A percentile compares a stretch with the other conserved stretches of the same genome.
These are phyloP conservation scores for Plantago elongata DNA, from an alignment of 257 asterid genomes.

Conservation along the genomic window DNA sequence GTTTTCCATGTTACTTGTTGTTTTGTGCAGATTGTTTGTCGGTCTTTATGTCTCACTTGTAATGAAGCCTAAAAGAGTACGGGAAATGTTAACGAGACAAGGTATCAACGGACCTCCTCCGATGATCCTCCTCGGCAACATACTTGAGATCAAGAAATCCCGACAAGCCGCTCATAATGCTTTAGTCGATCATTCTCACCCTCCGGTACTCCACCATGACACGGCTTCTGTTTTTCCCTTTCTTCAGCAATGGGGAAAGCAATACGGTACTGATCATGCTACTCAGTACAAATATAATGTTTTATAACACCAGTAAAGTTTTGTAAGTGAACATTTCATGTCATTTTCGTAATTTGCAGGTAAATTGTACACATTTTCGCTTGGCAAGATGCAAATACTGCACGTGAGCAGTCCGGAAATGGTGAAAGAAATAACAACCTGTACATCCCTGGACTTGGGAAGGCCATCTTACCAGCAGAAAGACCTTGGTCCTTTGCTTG, in stretches of 20 bases:
- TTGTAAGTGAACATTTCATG: too few species aligned
- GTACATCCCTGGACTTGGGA: slow-evolving; percentile 37
- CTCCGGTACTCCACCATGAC: slow-evolving; percentile 26
- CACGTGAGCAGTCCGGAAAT: slow-evolving; percentile 27
- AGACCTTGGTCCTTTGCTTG: slow-evolving; percentile 35
- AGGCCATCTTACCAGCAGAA: slow-evolving; percentile 32
- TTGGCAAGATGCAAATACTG: slow-evolving; percentile 35
- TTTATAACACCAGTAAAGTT: too few species aligned
- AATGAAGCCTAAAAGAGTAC: slow-evolving; percentile 31
- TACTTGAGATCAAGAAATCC: slow-evolving; percentile 47
- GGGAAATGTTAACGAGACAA: slow-evolving; percentile 33
- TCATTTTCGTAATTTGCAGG: too few species aligned
- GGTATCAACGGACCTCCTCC: slow-evolving; percentile 60
- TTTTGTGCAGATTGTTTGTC: slow-evolving; percentile 17
- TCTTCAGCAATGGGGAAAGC: slow-evolving; percentile 41
- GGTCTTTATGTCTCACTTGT: slow-evolving; percentile 28
- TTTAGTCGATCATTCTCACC: slow-evolving; percentile 5
- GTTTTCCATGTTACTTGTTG: slow-evolving; percentile 13
- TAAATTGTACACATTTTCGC: slow-evolving; percentile 27
- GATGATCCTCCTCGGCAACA: slow-evolving; percentile 40
- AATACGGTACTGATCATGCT: slow-evolving; percentile 33
- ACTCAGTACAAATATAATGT: too few species aligned
- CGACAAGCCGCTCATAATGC: slow-evolving; percentile 19
- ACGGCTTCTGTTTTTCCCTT: slow-evolving; percentile 42
- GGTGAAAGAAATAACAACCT: slow-evolving; percentile 32